These are phyloP conservation scores for Phytophthora idaei DNA, from an alignment of 352 stramenopile genomes.

Conservation along the genomic window DNA sequence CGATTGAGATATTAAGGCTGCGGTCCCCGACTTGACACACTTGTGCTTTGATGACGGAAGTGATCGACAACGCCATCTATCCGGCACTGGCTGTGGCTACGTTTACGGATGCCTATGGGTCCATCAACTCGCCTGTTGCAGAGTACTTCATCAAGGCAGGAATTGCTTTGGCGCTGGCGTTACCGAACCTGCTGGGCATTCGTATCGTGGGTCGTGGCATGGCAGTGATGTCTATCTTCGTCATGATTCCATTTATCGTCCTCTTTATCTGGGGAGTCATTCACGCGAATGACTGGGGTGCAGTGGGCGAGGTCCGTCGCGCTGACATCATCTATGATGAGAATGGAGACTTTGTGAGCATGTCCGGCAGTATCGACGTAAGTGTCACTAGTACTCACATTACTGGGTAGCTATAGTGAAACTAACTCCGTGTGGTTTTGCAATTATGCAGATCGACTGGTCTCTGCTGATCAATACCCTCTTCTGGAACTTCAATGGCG, in stretches of 20 bases:
- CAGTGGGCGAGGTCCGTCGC: conserved; percentile 45
- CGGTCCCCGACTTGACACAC: background rate
- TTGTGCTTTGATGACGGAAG: conserved; percentile 16
- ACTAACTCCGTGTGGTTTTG: conserved; percentile 6
- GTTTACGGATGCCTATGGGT: conserved; percentile 50
- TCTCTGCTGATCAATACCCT: conserved; percentile 92
- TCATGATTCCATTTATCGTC: conserved; percentile 92
- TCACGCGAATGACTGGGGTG: conserved; percentile 38
- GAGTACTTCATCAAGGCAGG: conserved; percentile 53
- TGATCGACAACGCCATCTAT: conserved; percentile 94
- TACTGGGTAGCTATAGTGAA: background rate
- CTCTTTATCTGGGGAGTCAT: conserved; percentile 49
- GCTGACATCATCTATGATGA: conserved; percentile 44
- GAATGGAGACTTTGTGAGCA: conserved; percentile 46
- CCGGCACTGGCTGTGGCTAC: conserved; percentile 71
- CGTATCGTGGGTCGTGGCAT: conserved; percentile 81
- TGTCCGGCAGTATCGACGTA: conserved; percentile 40
- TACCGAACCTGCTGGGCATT: conserved; percentile 45
- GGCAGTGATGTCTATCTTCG: conserved; percentile 81
- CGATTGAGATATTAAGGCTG: background rate
- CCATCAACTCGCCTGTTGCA: conserved; percentile 31
- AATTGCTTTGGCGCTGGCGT: conserved; percentile 46
- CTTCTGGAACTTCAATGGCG: conserved; percentile 97
- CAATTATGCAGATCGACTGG: conserved; percentile 64
- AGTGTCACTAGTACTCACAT: background rate